phyloP scores from a whole-genome alignment of 306 rosid species.

The Phaseolus lunatus region DNA sequence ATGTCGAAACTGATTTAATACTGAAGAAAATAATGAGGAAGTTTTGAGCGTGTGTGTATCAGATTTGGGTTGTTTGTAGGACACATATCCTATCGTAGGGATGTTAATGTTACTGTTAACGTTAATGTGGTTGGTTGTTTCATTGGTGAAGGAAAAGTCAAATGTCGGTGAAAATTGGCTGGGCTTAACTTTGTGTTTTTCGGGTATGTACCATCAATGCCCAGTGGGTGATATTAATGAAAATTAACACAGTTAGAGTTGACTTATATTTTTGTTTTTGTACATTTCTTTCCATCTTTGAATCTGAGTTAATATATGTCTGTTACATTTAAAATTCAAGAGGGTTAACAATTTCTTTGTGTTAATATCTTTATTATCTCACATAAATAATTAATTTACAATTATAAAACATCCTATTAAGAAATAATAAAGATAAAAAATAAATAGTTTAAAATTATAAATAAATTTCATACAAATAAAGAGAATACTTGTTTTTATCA shows the following conservation, averaged over 20 bases:
- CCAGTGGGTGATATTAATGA: slow-evolving; percentile 3
- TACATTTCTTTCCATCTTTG: background rate
- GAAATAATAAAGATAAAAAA: too few relatives aligned
- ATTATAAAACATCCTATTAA: too few relatives aligned
- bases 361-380: too few relatives aligned
- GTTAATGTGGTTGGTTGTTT: background rate
- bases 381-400: too few relatives aligned
- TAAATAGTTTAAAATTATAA: too few relatives aligned
- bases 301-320: too few relatives aligned
- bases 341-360: too few relatives aligned
- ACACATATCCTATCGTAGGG: slow-evolving; percentile 15
- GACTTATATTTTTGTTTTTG: slow-evolving; percentile 30
- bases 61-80: slow-evolving; percentile 22
- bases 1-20: slow-evolving; percentile 40
- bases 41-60: background rate
- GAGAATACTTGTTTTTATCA: background rate
- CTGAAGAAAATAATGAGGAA: background rate
- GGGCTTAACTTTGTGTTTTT: background rate
- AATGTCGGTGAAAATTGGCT: slow-evolving; percentile 33
- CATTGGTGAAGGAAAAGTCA: slow-evolving; percentile 44
- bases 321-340: too few relatives aligned
- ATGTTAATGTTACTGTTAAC: background rate
- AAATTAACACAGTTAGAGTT: background rate
- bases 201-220: background rate
- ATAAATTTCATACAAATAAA: too few relatives aligned